Base-by-base conservation (phyloP, 2,329 filamentous ascomycete species). In the Cladobotryum protrusum region DNA sequence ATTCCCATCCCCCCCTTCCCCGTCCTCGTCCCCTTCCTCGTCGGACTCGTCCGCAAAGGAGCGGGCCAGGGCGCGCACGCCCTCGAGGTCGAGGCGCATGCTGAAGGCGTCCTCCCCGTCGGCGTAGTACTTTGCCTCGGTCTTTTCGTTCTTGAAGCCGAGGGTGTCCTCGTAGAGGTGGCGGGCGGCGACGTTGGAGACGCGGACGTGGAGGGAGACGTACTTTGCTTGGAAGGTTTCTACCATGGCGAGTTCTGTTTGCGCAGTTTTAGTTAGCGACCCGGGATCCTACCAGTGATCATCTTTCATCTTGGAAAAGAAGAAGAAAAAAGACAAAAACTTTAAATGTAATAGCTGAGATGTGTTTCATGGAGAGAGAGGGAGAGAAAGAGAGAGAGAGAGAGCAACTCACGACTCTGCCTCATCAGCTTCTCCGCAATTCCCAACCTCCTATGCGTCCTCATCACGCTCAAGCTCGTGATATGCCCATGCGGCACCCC, bases 341-440 rank as follows among this genome's bases (percentile, higher is more conserved):
- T n/a, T n/a, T n/a, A n/a, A n/a, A n/a, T n/a, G n/a, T n/a, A n/a
- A n/a, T n/a, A n/a, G n/a, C n/a, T n/a, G n/a, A n/a, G n/a, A n/a
- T n/a, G n/a, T n/a, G n/a, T 6, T 19, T 37, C 3, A 9, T 32
- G 17, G 18, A 11, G 13, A 11, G 14, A 20, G 17, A 33, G 11
- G 7, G 34, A 20, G 14, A 29, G 36, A 6, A 9, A 8, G 13
- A 33, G 17, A 7, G 13, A 15, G 33, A 35, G 53, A 15, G 34
- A 41, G 24, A 37, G 52, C 20, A 43, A 82, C 87, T 48, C 78
- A 95, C 89, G 92, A 61, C 86, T 90, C 76, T 97, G 93, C 46
- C 91, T 78, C 93, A 99, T 99, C 59, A 99, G 74, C 75, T 96
- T 95, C 78, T 99, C 93, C 7, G 93, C 93, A 58, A 99, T 87